Evolutionary conservation across 257 asterid genomes (phyloP).

Genomic region (Nicotiana knightiana): DNA sequence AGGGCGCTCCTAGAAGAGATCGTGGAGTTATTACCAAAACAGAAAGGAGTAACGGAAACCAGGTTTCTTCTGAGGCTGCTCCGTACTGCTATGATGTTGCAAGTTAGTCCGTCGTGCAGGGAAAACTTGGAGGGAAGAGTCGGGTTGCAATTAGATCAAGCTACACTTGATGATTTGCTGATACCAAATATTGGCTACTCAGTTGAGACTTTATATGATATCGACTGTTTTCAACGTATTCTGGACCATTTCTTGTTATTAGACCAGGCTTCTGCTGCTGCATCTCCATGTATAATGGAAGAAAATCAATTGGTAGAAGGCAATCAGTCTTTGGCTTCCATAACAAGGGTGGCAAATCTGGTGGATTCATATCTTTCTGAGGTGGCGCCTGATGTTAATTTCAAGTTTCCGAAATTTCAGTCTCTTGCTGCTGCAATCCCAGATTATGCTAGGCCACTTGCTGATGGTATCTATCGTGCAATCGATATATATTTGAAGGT

Average conservation of each 20-base stretch:
- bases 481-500: conserved; percentile 89
- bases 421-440: conserved; percentile 76
- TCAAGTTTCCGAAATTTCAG: conserved; percentile 69
- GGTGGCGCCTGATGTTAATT: conserved; percentile 69
- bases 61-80: conserved; percentile 72
- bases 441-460: conserved; percentile 71
- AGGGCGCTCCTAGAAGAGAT: conserved; percentile 71
- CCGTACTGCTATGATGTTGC: conserved; percentile 60
- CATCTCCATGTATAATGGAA: conserved; percentile 55
- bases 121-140: conserved; percentile 70
- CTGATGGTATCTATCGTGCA: conserved; percentile 86
- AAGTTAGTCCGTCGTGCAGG: conserved; percentile 53
- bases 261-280: conserved; percentile 54
- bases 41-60: conserved; percentile 57
- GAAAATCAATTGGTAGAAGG: conserved; percentile 45
- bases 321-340: conserved; percentile 34
- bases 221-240: conserved; percentile 88
- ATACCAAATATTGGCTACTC: conserved; percentile 62
- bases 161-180: conserved; percentile 60
- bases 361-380: conserved; percentile 88
- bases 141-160: conserved; percentile 74
- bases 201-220: conserved; percentile 65
- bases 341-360: conserved; percentile 77
- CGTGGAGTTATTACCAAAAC: conserved; percentile 56
- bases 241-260: conserved; percentile 66